Base-by-base conservation (phyloP, 805 yeast genomes). In the Wickerhamiella kurtzmanii region DNA sequence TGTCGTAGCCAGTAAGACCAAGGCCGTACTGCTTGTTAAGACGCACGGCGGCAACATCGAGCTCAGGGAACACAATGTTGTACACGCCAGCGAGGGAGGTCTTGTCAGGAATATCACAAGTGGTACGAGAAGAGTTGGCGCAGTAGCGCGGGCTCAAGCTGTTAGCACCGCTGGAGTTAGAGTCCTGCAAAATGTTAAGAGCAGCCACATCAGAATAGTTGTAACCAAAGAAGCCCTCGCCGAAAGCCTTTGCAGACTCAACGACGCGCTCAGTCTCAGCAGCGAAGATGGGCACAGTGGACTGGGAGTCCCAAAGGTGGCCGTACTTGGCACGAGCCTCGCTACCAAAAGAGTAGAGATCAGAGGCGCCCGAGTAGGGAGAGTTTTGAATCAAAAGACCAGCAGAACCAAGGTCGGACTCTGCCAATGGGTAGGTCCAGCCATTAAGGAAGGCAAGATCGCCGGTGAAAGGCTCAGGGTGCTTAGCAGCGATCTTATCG, bases 161-260 rank as follows among this genome's bases (percentile, higher is more conserved):
- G 61, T 78, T 73, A 32, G 75, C 78, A 35, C 84, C 84, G 58
- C 65, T 66, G 5, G 56, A 52, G 6, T 58, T 61, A 43, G 64
- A 64, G 56, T 79, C 83, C 38, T 69, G 67, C 20, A 77, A 53
- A 11, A 71, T 62, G 18, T 64, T 53, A 37, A 72, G 56, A 21
- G 59, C 64, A 17, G 68, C 61, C 35, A 58, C 60, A 21, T 58
- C 46, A 17, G 66, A 59, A 55, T 64, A 68, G 48, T 65, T 59
- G 43, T 65, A 65, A 5, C 73, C 72, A 52, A 74, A 65, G 60
- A 79, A 78, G 0, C 82, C 85, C 52, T 72, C 64, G 8, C 79
- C 75, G 57, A 78, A 79, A 56, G 67, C 64, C 22, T 64, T 57
- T 11, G 81, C 73, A 36, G 80, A 73, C 48, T 71, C 75, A 50